Percentiles rank a stretch among this genome's conserved stretches.
These are phyloP conservation scores for Castanospermum australe DNA, from an alignment of 306 rosid genomes.

Conservation along the genomic window DNA sequence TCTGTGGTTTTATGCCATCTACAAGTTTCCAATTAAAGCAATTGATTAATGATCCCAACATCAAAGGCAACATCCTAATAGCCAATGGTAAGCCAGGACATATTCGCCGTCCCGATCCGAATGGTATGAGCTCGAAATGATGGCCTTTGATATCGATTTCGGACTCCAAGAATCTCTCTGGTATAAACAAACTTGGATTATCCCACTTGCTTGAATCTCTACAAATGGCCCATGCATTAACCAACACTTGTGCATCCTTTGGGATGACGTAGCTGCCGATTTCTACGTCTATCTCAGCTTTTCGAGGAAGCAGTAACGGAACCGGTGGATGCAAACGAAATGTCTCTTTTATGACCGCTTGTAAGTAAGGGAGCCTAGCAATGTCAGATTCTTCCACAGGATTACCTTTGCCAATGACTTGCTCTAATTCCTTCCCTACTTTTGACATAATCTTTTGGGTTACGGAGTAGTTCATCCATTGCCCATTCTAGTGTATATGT, in stretches of 20 bases:
- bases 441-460: constrained; percentile 43
- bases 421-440: constrained; percentile 34
- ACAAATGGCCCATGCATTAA: constrained; percentile 45
- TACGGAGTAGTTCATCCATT: constrained; percentile 51
- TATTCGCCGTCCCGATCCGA: constrained; percentile 47
- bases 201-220: constrained; percentile 42
- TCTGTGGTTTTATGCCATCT: constrained; percentile 35
- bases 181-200: constrained; percentile 36
- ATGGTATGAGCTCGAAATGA: constrained; percentile 53
- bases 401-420: constrained; percentile 59
- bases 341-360: constrained; percentile 55
- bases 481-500: constrained; percentile 51
- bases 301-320: constrained; percentile 52
- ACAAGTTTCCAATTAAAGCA: constrained; percentile 62
- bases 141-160: constrained; percentile 44
- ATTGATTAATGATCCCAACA: constrained; percentile 54
- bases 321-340: constrained; percentile 48
- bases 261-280: constrained; percentile 42
- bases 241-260: constrained; percentile 48
- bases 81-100: constrained; percentile 56
- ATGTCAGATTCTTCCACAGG: constrained; percentile 53
- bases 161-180: constrained; percentile 51
- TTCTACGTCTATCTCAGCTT: constrained; percentile 41
- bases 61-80: constrained; percentile 40
- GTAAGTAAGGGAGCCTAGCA: constrained; percentile 43